A percentile compares a stretch with the other conserved stretches of the same genome.
phyloP scores from a whole-genome alignment of 352 stramenopile species.

The Phytophthora chlamydospora region DNA sequence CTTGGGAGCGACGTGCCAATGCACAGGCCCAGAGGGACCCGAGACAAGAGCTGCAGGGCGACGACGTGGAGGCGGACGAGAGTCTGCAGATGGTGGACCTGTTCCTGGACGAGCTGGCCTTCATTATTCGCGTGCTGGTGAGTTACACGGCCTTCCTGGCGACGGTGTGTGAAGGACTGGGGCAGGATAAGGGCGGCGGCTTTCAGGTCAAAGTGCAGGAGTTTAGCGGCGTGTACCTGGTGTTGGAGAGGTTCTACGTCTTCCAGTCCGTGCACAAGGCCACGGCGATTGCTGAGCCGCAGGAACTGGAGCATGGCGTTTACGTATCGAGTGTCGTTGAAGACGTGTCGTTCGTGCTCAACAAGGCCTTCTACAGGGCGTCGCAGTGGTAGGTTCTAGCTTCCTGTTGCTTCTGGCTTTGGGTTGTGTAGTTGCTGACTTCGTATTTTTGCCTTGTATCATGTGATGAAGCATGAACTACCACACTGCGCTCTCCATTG shows the following conservation, averaged over 20 bases:
- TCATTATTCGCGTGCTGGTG: constrained; percentile 74
- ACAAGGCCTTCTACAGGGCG: constrained; percentile 80
- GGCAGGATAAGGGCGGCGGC: constrained; percentile 33
- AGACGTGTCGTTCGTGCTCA: constrained; percentile 85
- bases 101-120: constrained; percentile 81
- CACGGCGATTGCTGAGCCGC: constrained; percentile 78
- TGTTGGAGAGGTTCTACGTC: constrained; percentile 87
- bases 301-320: constrained; percentile 69
- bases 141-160: constrained; percentile 69
- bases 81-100: constrained; percentile 89
- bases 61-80: constrained; percentile 72
- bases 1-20: constrained; percentile 78
- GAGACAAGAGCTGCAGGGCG: constrained; percentile 21
- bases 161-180: constrained; percentile 58
- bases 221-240: constrained; percentile 78
- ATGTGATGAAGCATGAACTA: constrained; percentile 67
- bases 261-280: constrained; percentile 88
- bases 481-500: constrained; percentile 79
- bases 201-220: constrained; percentile 77
- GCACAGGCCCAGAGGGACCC: constrained; percentile 56
- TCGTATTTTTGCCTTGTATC: constrained; percentile 11
- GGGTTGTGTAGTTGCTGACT: constrained; percentile 2
- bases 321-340: constrained; percentile 86
- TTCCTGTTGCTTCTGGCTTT: background rate
- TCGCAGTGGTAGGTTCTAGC: constrained; percentile 69